Evolutionary conservation across 148 eudicot genomes (phyloP).

Genomic region (Camellia lanceoleosa): DNA sequence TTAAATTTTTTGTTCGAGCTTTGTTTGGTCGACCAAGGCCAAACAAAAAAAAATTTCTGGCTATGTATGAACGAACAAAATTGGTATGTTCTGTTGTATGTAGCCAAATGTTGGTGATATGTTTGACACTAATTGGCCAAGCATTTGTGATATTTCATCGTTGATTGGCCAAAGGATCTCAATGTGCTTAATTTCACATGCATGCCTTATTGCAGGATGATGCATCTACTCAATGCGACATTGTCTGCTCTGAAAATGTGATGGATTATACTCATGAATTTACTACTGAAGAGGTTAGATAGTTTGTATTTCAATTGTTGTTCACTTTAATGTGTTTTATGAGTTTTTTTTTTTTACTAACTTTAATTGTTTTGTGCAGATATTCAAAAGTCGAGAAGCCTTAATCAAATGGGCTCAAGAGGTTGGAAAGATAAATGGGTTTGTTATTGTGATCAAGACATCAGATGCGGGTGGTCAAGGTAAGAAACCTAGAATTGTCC

Average conservation of each 20-base stretch:
- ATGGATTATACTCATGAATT: neutral
- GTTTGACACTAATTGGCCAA: neutral
- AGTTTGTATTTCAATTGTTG: neutral
- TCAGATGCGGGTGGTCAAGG: neutral
- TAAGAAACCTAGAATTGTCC: neutral
- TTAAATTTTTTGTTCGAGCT: no score
- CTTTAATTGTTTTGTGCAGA: neutral
- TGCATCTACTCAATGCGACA: neutral
- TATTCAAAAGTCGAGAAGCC: neutral
- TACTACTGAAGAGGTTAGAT: neutral
- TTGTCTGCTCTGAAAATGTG: neutral
- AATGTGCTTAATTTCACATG: neutral
- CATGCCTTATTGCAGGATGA: neutral
- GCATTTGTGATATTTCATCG: neutral
- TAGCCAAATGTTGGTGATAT: no score
- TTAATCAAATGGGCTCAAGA: neutral
- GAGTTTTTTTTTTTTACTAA: neutral
- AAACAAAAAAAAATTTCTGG: no score
- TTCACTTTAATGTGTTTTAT: neutral
- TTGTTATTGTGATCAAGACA: neutral
- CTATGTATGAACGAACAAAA: no score
- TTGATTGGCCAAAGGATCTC: neutral
- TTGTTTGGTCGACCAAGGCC: no score
- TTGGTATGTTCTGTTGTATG: no score
- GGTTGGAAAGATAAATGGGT: neutral